phyloP scores from a whole-genome alignment of 768 basidiomycete genomes.

The Boletus bicolor region DNA sequence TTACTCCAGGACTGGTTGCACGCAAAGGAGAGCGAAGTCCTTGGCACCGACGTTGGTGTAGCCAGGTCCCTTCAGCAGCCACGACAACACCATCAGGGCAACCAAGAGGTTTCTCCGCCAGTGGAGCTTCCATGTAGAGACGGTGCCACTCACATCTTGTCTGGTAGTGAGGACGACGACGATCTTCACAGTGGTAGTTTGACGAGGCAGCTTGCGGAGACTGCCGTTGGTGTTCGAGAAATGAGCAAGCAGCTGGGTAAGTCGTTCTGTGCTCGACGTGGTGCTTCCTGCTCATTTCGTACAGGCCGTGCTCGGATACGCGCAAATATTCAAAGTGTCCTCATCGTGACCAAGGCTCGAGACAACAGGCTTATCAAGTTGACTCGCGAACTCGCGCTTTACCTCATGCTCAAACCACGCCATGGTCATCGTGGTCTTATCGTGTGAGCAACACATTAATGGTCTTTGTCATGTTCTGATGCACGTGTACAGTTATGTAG shows the following conservation, averaged over 20 bases:
- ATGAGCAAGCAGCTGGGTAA: slow-evolving; percentile 98
- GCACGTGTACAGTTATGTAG: slow-evolving; percentile 71
- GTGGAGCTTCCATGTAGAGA: slow-evolving; percentile 19
- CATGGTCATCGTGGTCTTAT: slow-evolving; percentile 73
- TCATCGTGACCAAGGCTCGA: slow-evolving; percentile 96
- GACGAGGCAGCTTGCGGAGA: slow-evolving; percentile 92
- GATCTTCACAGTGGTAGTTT: slow-evolving; percentile 73
- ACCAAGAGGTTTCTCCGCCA: slow-evolving; percentile 5
- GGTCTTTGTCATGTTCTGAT: slow-evolving; percentile 14
- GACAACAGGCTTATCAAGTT: slow-evolving; percentile 96
- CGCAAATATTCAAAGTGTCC: slow-evolving; percentile 86
- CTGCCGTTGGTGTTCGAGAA: slow-evolving; percentile 94
- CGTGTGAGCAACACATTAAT: slow-evolving; percentile 54
- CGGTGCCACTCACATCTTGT: slow-evolving; percentile 13
- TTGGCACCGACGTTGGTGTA: slow-evolving; percentile 43
- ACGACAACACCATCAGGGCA: slow-evolving; percentile 7
- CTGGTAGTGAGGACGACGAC: slow-evolving; percentile 51
- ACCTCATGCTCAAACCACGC: slow-evolving; percentile 87
- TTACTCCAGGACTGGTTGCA: slow-evolving; percentile 76
- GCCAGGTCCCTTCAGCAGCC: slow-evolving; percentile 45
- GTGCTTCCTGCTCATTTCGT: slow-evolving; percentile 8
- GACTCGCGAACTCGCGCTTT: slow-evolving; percentile 89
- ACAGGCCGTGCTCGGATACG: slow-evolving; percentile 88
- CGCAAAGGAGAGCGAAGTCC: slow-evolving; percentile 27
- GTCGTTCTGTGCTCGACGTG: slow-evolving; percentile 21